Base-by-base conservation (phyloP, 441 rosid species). In the Rhodomyrtus psidioides region DNA sequence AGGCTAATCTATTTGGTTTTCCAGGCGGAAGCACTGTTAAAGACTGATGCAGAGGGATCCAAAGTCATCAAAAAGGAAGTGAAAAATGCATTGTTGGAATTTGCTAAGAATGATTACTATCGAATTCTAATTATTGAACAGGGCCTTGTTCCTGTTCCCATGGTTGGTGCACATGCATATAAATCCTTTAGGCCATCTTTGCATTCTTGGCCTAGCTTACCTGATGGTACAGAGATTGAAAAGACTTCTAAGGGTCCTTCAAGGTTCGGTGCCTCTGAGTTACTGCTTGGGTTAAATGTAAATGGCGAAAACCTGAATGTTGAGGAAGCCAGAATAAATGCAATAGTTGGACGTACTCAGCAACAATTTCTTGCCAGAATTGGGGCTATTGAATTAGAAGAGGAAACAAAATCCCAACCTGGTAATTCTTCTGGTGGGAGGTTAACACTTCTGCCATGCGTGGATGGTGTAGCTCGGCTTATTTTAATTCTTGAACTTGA, bases 391-490 rank as follows among this genome's bases (percentile, higher is more conserved):
- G 98, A 96, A 88, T 86, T 89, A 30, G 94, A 94, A 86, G 93
- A 93, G 85, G 93, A 90, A 85, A 89, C 83, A 58, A 90, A 92
- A 82, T 86, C 93, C 15, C 91, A 90, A 89, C 83, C 88, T 65
- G 92, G 89, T 23, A 83, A 15, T 44, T 88, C 89, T 75, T 86
- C 87, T 7, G 89, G 87, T 86, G 46, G 53, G 49, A 92, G 54
- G 83, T 89, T 92, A 85, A 93, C 98, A 51, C 91, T 96, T 88
- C 88, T 95, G 88, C 97, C 97, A 2, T 93, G 94, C 86, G 86
- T 90, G 39, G 98, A 96, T 89, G 98, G 97, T 89, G 97, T 93
- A 87, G 98, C 98, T 85, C 92, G 98, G 89, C 89, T 96, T 83
- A 95, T 94, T 81, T 92, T 96, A 88, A 94, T 96, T 89, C 95